Conservation (phyloP, 2,329 filamentous ascomycete genomes). For the Torrubiella hemipterigena region DNA sequence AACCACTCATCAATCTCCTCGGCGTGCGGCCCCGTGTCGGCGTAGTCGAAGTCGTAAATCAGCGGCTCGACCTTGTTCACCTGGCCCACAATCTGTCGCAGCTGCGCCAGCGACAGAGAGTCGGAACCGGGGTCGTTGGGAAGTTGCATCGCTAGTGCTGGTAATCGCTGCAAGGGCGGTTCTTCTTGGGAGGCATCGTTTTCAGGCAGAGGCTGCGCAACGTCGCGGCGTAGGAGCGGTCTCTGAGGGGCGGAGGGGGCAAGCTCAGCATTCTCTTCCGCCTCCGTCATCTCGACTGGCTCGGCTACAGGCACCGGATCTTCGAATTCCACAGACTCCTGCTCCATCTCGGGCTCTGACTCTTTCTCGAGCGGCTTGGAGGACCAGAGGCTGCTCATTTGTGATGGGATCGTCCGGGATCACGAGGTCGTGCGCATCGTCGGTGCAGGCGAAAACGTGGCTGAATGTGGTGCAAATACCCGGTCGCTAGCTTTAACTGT, state of each 20-base stretch:
- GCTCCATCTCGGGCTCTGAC: conserved; percentile 11
- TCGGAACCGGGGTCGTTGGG: conserved; percentile 35
- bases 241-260: conserved; percentile 13
- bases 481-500: too few relatives aligned
- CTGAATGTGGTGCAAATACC: too few relatives aligned
- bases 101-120: conserved; percentile 64
- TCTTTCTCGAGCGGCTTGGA: conserved; percentile 22
- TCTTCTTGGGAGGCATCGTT: conserved; percentile 16
- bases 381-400: conserved; percentile 17
- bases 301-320: too few relatives aligned
- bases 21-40: conserved; percentile 59
- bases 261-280: too few relatives aligned
- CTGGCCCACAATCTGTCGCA: conserved; percentile 62
- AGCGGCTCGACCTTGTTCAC: conserved; percentile 57
- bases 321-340: too few relatives aligned
- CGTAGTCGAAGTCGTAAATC: conserved; percentile 78
- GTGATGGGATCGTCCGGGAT: too few relatives aligned
- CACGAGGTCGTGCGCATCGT: too few relatives aligned
- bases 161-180: conserved; percentile 9
- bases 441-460: too few relatives aligned
- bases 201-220: conserved; percentile 12
- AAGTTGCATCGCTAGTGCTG: conserved; percentile 9
- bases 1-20: conserved; percentile 98
- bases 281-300: conserved; percentile 22
- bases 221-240: conserved; percentile 18